Conservation (phyloP, 495 filamentous ascomycete genomes). For the Aspergillus ellipticus region DNA sequence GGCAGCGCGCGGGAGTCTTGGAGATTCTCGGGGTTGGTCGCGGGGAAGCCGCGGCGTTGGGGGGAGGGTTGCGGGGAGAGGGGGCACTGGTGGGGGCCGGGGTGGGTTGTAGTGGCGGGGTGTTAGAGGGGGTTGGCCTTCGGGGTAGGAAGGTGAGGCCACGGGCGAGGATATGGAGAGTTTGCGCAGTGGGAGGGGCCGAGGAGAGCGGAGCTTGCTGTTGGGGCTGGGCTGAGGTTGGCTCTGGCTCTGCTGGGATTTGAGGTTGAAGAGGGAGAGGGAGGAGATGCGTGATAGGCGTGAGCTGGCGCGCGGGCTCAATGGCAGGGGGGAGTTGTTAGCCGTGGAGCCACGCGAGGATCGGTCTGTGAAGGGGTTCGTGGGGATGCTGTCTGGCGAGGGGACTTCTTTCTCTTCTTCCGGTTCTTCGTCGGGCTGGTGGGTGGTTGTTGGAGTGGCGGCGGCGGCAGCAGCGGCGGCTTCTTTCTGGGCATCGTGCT, state of each 20-base stretch:
- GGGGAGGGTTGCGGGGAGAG: no score
- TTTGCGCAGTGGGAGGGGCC: conserved; percentile 46
- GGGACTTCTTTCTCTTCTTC: conserved; percentile 23
- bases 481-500: conserved; percentile 72
- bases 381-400: conserved; percentile 34
- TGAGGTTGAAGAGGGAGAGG: conserved; percentile 51
- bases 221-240: conserved; percentile 45
- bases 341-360: conserved; percentile 14
- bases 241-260: not conserved
- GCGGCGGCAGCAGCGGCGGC: conserved; percentile 11
- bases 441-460: not conserved
- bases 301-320: conserved; percentile 31
- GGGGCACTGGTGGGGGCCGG: conserved; percentile 41
- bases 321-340: conserved; percentile 11
- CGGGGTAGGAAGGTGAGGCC: conserved; percentile 49
- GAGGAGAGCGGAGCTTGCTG: conserved; percentile 49
- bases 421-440: conserved; percentile 14
- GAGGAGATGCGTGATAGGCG: conserved; percentile 45
- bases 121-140: conserved; percentile 51
- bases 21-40: conserved; percentile 40
- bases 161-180: conserved; percentile 57
- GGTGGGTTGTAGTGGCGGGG: conserved; percentile 57
- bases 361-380: conserved; percentile 40
- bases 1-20: not conserved
- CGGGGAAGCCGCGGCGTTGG: conserved; percentile 24